These are phyloP conservation scores for Geoglossum glabrum DNA, from an alignment of 495 filamentous ascomycete genomes.

Conservation along the genomic window DNA sequence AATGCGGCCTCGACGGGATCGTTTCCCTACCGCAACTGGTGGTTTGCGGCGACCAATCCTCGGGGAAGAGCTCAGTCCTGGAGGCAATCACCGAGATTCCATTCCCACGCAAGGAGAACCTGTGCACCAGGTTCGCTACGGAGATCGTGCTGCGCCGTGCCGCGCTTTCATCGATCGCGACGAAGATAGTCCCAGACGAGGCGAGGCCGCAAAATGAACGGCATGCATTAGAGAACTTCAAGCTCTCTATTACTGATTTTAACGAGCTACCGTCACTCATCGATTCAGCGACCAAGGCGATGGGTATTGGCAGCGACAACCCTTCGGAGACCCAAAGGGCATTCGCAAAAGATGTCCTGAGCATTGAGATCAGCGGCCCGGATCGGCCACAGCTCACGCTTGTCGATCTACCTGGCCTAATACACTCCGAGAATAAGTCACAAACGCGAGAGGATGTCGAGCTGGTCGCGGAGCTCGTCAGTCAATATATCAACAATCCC, in stretches of 20 bases:
- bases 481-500: conserved; percentile 35
- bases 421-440: conserved; percentile 23
- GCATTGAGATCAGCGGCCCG: conserved; percentile 40
- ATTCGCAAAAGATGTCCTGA: conserved; percentile 41
- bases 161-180: conserved; percentile 5
- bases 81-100: conserved; percentile 52
- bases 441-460: conserved; percentile 22
- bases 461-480: conserved; percentile 30
- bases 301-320: not conserved
- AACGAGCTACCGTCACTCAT: not conserved
- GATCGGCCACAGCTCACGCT: conserved; percentile 39
- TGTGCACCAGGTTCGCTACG: conserved; percentile 38
- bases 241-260: not conserved
- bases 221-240: not conserved
- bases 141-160: conserved; percentile 33
- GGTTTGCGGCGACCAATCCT: conserved; percentile 53
- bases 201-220: not conserved
- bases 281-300: not conserved
- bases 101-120: conserved; percentile 32
- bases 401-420: conserved; percentile 47
- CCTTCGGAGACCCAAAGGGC: conserved; percentile 15
- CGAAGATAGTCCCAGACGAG: conserved; percentile 5
- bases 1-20: conserved; percentile 30
- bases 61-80: conserved; percentile 55
- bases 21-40: conserved; percentile 48